Conservation (phyloP, 1,139 yeast species). For the Pichia norvegensis region DNA sequence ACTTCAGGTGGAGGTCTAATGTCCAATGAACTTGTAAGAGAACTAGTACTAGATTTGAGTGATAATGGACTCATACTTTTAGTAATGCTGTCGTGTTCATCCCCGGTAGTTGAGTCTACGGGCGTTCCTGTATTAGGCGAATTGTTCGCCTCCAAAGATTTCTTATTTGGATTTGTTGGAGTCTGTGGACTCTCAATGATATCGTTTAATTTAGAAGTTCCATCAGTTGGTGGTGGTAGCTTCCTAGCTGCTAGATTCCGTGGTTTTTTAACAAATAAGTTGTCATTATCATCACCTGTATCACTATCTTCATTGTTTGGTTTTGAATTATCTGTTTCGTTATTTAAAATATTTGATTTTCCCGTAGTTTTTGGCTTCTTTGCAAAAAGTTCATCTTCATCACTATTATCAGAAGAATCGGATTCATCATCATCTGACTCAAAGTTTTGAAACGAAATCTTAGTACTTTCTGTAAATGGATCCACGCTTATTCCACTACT, state of each 20-base stretch:
- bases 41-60: not conserved
- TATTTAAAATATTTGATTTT: not conserved
- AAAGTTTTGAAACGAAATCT: slow-evolving; percentile 44
- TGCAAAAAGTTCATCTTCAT: slow-evolving; percentile 14
- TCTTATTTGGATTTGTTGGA: not conserved
- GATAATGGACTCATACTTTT: not conserved
- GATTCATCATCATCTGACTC: slow-evolving; percentile 16
- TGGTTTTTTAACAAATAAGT: slow-evolving; percentile 3
- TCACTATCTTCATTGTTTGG: not conserved
- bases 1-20: slow-evolving; percentile 95
- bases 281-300: not conserved
- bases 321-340: not conserved
- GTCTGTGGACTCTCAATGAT: slow-evolving; percentile 1
- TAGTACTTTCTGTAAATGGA: slow-evolving; percentile 54
- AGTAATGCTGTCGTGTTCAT: not conserved
- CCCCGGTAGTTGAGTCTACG: not conserved
- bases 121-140: too few relatives aligned
- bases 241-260: not conserved
- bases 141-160: not conserved
- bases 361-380: slow-evolving; percentile 7
- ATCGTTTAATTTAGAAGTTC: slow-evolving; percentile 1
- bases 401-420: slow-evolving; percentile 8
- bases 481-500: slow-evolving; percentile 27
- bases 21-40: slow-evolving; percentile 32
- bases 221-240: not conserved